Evolutionary conservation across 2,329 filamentous ascomycete genomes (phyloP), one percentile per base, ranked within the genome.

Genomic region (Neopestalotiopsis rosae): DNA sequence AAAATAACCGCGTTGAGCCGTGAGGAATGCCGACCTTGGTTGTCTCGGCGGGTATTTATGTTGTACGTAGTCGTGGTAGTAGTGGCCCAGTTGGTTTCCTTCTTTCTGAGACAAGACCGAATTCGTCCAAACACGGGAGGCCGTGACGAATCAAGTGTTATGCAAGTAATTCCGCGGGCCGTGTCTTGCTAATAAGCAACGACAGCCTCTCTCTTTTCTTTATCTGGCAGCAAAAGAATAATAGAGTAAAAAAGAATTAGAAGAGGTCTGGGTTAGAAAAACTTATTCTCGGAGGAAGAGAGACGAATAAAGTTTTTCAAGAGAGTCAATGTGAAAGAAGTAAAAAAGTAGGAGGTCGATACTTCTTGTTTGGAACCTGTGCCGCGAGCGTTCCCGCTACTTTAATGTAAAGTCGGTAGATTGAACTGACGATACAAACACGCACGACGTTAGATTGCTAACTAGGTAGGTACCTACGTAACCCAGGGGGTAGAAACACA

Each of bases 31-130:
- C 45, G 45, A 14, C 17, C 6, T 5, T 24, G 17, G 45, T 17
- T 52, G 45, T 52, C 45, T 52, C 45, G 45, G 45, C 45, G 45
- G 45, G 45, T 52, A 52, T 52, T 52, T 52, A 52, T 52, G 45
- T 52, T 52, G 17, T 52, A n/a, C 2, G 14, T 49, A 49, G 45
- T 52, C 9, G 14, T n/a, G 5, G 17, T 52, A 20, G 45, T 52
- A 28, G 24, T 28, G 3, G 24, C 24, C 24, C 24, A 28, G 24
- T 28, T 28, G 24, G 9, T 52, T 52, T 52, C 45, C 7, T 38
- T 38, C 45, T 17, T 52, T 52, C 45, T 9, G 45, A 52, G 45
- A 52, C 45, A 52, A 24, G n/a, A n/a, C 6, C 17, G 45, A 52
- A n/a, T 52, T 52, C 45, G 45, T 17, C 45, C 20, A 24, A 52